Conservation (phyloP, 306 rosid species). For the Corylus avellana region DNA sequence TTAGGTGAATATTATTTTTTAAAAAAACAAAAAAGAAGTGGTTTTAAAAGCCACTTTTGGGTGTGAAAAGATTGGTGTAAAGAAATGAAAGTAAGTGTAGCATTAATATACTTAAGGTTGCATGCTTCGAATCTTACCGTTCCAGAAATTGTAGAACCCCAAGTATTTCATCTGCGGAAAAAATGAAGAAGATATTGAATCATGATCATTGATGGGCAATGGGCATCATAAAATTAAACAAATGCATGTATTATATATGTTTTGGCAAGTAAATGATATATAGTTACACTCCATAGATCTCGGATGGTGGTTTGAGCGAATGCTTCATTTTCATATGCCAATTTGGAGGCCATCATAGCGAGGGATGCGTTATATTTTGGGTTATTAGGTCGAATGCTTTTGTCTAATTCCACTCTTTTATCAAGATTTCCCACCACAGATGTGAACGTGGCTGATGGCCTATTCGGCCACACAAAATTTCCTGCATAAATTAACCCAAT, state of each 20-base stretch:
- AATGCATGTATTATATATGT: no score
- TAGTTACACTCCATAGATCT: constrained; percentile 45
- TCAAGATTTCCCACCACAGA: constrained; percentile 31
- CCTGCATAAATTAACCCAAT: constrained; percentile 23
- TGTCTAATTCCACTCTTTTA: constrained; percentile 37
- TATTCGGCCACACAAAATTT: constrained; percentile 27
- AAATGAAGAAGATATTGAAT: not conserved
- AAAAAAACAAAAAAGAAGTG: no score
- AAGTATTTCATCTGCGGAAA: constrained; percentile 41
- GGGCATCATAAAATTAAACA: not conserved
- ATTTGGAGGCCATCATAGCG: constrained; percentile 50
- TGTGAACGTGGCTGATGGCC: constrained; percentile 28
- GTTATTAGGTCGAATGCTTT: constrained; percentile 23
- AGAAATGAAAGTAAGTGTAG: no score
- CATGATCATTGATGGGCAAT: no score
- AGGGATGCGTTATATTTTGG: constrained; percentile 28
- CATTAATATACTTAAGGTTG: no score
- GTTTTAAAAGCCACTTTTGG: no score
- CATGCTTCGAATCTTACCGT: constrained; percentile 20
- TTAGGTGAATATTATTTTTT: no score
- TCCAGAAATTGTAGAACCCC: constrained; percentile 37
- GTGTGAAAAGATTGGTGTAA: no score
- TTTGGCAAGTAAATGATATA: no score
- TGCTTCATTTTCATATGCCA: constrained; percentile 40
- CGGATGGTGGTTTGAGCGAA: constrained; percentile 10